phyloP scores from a whole-genome alignment of 768 basidiomycete species.

The Boletus rubroflammeus region DNA sequence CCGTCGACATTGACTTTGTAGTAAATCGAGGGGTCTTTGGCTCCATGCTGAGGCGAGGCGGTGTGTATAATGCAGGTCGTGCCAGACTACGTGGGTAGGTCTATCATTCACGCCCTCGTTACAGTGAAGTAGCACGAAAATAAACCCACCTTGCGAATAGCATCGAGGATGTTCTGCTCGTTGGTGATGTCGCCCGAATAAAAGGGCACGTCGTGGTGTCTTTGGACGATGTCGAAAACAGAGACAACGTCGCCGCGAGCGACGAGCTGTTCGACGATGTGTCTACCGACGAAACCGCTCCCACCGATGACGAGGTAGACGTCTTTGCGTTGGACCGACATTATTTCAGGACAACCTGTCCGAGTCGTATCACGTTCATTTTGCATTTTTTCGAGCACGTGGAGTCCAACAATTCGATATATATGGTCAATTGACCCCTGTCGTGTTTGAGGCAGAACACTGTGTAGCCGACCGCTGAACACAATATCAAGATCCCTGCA shows the following conservation, averaged over 20 bases:
- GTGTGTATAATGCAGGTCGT: conserved; percentile 95
- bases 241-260: conserved; percentile 78
- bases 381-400: conserved; percentile 10
- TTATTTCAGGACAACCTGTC: not conserved
- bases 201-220: conserved; percentile 83
- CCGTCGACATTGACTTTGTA: conserved; percentile 94
- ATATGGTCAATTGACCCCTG: conserved; percentile 14
- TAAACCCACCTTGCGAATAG: conserved; percentile 63
- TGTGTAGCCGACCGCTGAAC: no score
- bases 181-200: conserved; percentile 88
- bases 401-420: not conserved
- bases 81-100: conserved; percentile 49
- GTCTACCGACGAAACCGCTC: conserved; percentile 86
- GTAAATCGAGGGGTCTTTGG: conserved; percentile 67
- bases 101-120: not conserved
- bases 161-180: conserved; percentile 64
- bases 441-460: not conserved
- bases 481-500: not conserved
- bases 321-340: conserved; percentile 42
- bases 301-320: conserved; percentile 92
- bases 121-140: not conserved
- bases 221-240: conserved; percentile 89
- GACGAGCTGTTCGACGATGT: conserved; percentile 83
- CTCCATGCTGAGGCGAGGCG: conserved; percentile 76
- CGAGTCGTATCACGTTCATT: conserved; percentile 5